These are phyloP conservation scores for Cydonia oblonga DNA, from an alignment of 331 rosid species.

Conservation along the genomic window DNA sequence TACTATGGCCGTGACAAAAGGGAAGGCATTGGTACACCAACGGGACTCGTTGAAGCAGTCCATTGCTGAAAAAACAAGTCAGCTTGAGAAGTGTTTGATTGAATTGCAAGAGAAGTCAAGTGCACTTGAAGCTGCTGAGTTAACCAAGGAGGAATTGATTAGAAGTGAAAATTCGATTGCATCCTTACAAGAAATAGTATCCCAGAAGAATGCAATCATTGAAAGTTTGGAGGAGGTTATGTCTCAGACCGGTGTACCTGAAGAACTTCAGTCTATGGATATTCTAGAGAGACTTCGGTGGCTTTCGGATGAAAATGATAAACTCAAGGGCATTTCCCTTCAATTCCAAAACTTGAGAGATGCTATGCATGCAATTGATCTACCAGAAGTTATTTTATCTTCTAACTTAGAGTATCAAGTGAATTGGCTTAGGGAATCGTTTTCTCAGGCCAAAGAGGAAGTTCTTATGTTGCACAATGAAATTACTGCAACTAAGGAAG, in stretches of 20 bases:
- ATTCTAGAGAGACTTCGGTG: slow-evolving; percentile 53
- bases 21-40: slow-evolving; percentile 92
- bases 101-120: slow-evolving; percentile 68
- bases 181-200: slow-evolving; percentile 49
- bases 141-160: slow-evolving; percentile 45
- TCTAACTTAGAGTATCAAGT: slow-evolving; percentile 57
- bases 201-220: slow-evolving; percentile 33
- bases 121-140: slow-evolving; percentile 68
- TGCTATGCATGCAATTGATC: slow-evolving; percentile 36
- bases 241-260: slow-evolving; percentile 38
- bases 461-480: slow-evolving; percentile 35
- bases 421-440: slow-evolving; percentile 59
- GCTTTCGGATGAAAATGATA: slow-evolving; percentile 56
- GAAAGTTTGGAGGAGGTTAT: slow-evolving; percentile 52
- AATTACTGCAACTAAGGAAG: slow-evolving; percentile 42
- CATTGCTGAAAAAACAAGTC: slow-evolving; percentile 50
- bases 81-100: slow-evolving; percentile 51
- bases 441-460: slow-evolving; percentile 36
- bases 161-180: slow-evolving; percentile 44
- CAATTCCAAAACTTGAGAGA: slow-evolving; percentile 53
- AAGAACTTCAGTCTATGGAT: slow-evolving; percentile 38
- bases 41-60: slow-evolving; percentile 63
- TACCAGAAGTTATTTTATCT: slow-evolving; percentile 60
- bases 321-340: slow-evolving; percentile 37
- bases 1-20: slow-evolving; percentile 89